Evolutionary conservation across 805 yeast genomes (phyloP).

Genomic region (Isabelozyma heimii): DNA sequence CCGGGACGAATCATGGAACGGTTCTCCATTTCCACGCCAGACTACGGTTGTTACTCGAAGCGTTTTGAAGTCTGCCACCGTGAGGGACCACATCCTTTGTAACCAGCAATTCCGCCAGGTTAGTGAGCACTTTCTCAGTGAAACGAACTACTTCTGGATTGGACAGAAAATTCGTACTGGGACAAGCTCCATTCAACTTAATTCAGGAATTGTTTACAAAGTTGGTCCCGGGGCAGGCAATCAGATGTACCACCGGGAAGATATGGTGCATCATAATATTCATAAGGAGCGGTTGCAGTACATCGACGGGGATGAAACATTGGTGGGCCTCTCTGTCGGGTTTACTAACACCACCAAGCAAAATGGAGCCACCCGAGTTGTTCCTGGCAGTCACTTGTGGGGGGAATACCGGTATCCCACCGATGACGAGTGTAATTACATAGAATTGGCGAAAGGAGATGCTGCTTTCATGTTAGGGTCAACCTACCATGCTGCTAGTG

Average conservation of each 20-base stretch:
- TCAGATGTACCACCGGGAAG: slow-evolving; percentile 25
- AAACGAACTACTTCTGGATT: slow-evolving; percentile 14
- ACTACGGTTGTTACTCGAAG: slow-evolving; percentile 12
- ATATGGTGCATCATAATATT: slow-evolving; percentile 21
- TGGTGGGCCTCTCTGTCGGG: slow-evolving; percentile 21
- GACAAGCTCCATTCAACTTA: slow-evolving; percentile 16
- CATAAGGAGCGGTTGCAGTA: slow-evolving; percentile 11
- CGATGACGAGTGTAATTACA: slow-evolving; percentile 15
- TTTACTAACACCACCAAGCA: slow-evolving; percentile 19
- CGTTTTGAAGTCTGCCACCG: neutral
- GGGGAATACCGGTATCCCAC: slow-evolving; percentile 18
- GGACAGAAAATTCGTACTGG: slow-evolving; percentile 16
- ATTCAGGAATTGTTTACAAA: slow-evolving; percentile 18
- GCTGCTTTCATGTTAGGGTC: slow-evolving; percentile 26
- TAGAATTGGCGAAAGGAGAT: slow-evolving; percentile 28
- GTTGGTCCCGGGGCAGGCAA: slow-evolving; percentile 24
- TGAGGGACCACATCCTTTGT: neutral
- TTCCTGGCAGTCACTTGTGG: slow-evolving; percentile 30
- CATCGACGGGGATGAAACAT: slow-evolving; percentile 12
- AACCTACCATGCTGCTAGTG: slow-evolving; percentile 26
- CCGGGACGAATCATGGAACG: slow-evolving; percentile 3
- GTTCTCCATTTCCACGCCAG: slow-evolving; percentile 11
- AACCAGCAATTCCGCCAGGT: slow-evolving; percentile 5
- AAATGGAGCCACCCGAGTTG: slow-evolving; percentile 28
- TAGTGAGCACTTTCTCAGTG: slow-evolving; percentile 13